Evolutionary conservation across 306 rosid genomes (phyloP), one percentile per base, ranked within the genome.

Genomic region (Datisca glomerata): DNA sequence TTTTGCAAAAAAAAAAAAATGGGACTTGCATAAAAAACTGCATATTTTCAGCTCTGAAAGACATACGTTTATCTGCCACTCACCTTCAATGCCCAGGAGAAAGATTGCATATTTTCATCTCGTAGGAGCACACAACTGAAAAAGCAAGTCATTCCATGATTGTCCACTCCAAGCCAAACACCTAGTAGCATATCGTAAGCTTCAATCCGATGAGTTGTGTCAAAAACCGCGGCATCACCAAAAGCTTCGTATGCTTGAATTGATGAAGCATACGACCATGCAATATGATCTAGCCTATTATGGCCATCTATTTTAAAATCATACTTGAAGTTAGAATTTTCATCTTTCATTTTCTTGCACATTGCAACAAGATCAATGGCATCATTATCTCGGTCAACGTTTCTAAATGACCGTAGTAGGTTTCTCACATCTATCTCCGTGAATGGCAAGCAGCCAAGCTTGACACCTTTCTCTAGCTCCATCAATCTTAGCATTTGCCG

Each of bases 151-250:
- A 66, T 71, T 57, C 96, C 96, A 57, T 85, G 74, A 57, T 69
- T 85, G 55, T 85, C 89, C 50, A 85, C 72, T 56, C 93, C 96
- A 62, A 85, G 93, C 93, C 93, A 85, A 53, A 77, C 55, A 45
- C 89, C 93, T 46, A 85, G 57, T 42, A 77, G 53, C 93, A 85
- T 77, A 55, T 80, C 96, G 55, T 71, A 77, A 21, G 82, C 89
- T 14, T 85, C 93, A 29, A 85, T 51, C 29, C 85, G 72, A 43
- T 74, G 79, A 18, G 89, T 80, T 15, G 93, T 69, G 56, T 80
- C 93, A 52, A 85, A 85, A 61, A 85, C 64, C 34, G 71, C 71
- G 8, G 93, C 69, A 51, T 85, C 96, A 12, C 96, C 93, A 46
- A 76, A 76, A 47, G 58, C 41, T 34, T 77, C 85, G 19, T 74